Conservation (phyloP, 2,329 filamentous ascomycete genomes). For the Lachnellula arida region DNA sequence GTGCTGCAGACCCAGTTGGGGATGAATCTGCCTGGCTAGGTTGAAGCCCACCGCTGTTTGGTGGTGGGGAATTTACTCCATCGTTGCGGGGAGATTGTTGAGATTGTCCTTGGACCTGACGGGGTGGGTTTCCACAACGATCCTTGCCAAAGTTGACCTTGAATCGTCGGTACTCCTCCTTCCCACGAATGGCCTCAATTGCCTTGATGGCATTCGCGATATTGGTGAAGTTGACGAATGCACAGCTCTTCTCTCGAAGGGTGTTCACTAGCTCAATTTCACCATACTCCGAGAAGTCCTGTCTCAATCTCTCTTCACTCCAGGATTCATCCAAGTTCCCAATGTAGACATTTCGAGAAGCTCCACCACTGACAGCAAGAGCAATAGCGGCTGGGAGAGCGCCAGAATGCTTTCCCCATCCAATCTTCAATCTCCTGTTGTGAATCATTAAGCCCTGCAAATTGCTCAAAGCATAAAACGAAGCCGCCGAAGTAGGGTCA, state of each 20-base stretch:
- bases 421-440: slow-evolving; percentile 95
- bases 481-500: slow-evolving; percentile 93
- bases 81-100: slow-evolving; percentile 64
- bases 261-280: slow-evolving; percentile 98
- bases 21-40: slow-evolving; percentile 30
- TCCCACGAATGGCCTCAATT: slow-evolving; percentile 89
- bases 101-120: slow-evolving; percentile 59
- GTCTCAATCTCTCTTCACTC: slow-evolving; percentile 91
- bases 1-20: slow-evolving; percentile 39
- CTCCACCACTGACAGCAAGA: slow-evolving; percentile 89
- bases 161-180: slow-evolving; percentile 96
- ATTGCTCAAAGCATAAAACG: slow-evolving; percentile 97
- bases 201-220: slow-evolving; percentile 99
- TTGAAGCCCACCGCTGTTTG: slow-evolving; percentile 33
- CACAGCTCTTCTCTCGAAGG: slow-evolving; percentile 96
- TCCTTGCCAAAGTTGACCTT: slow-evolving; percentile 99
- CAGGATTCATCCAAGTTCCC: slow-evolving; percentile 96
- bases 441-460: slow-evolving; percentile 98
- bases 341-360: slow-evolving; percentile 97
- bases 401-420: slow-evolving; percentile 98
- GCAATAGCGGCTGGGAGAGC: slow-evolving; percentile 94
- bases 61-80: slow-evolving; percentile 51
- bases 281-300: slow-evolving; percentile 95
- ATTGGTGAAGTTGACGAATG: slow-evolving; percentile 99
- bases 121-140: slow-evolving; percentile 90